A percentile compares a stretch with the other conserved stretches of the same genome.
These are phyloP conservation scores for Colletotrichum echinochloae DNA, from an alignment of 2,329 filamentous ascomycete species.

Conservation along the genomic window DNA sequence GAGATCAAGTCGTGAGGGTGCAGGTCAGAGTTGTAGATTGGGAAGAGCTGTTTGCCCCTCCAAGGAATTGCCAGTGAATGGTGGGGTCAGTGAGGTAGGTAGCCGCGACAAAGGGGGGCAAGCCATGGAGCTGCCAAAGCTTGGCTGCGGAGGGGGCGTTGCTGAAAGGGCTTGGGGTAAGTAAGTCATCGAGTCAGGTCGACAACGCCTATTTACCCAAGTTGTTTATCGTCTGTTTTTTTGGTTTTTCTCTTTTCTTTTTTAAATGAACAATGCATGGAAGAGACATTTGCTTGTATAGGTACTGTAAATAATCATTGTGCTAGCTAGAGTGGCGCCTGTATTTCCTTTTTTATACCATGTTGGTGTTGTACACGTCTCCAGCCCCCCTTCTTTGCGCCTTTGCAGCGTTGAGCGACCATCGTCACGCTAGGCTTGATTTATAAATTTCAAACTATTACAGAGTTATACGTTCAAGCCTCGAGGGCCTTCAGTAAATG, in stretches of 20 bases:
- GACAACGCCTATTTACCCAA: too few relatives aligned
- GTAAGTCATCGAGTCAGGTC: background rate
- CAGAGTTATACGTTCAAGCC: background rate
- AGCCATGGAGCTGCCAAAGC: conserved; percentile 7
- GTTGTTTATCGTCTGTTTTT: too few relatives aligned
- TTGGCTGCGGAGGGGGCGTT: conserved; percentile 36
- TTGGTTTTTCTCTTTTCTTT: too few relatives aligned
- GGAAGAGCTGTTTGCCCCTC: conserved; percentile 32
- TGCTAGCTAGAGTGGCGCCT: background rate
- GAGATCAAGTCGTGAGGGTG: background rate
- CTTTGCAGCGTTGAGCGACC: background rate
- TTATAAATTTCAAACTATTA: background rate
- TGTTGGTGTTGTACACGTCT: background rate
- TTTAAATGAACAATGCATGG: background rate
- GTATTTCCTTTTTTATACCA: background rate
- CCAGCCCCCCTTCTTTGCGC: background rate
- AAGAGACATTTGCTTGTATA: background rate
- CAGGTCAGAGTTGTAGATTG: background rate
- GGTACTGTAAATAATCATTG: background rate
- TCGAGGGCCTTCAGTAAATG: background rate
- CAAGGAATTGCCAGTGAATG: conserved; percentile 9
- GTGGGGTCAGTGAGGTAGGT: conserved; percentile 39
- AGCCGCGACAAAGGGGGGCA: background rate
- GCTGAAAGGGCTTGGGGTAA: conserved; percentile 31
- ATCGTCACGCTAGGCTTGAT: background rate